These are phyloP conservation scores for Boletus coccyginus DNA, from an alignment of 768 basidiomycete genomes.

Conservation along the genomic window DNA sequence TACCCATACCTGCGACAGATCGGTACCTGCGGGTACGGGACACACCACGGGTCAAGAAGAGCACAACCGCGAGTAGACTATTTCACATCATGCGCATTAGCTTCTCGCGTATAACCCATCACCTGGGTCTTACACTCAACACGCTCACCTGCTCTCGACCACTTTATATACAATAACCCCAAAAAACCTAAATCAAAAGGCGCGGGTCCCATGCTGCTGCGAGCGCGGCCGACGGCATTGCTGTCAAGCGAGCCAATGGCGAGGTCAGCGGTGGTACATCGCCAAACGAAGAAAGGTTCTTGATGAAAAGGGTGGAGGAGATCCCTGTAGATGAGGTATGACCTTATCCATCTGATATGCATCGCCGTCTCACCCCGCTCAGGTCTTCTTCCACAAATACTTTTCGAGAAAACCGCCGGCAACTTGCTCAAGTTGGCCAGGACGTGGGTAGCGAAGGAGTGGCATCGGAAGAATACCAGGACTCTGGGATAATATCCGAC, in stretches of 20 bases:
- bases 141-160: slow-evolving; percentile 89
- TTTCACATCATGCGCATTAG: slow-evolving; percentile 83
- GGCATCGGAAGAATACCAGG: slow-evolving; percentile 23
- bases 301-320: slow-evolving; percentile 63
- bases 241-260: slow-evolving; percentile 70
- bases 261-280: slow-evolving; percentile 45
- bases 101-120: slow-evolving; percentile 68
- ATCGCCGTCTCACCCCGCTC: neutral
- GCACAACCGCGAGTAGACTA: too few relatives aligned
- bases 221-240: slow-evolving; percentile 53
- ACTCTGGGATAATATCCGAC: slow-evolving; percentile 19
- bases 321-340: slow-evolving; percentile 85
- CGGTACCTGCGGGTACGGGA: too few relatives aligned
- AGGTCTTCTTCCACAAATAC: slow-evolving; percentile 92
- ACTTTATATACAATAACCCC: slow-evolving; percentile 96
- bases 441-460: slow-evolving; percentile 27
- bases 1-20: too few relatives aligned
- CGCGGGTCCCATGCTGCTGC: slow-evolving; percentile 88
- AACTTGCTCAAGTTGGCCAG: slow-evolving; percentile 42
- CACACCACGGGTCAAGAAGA: too few relatives aligned
- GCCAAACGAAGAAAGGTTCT: slow-evolving; percentile 76
- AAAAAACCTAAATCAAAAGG: slow-evolving; percentile 75
- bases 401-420: slow-evolving; percentile 67
- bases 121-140: slow-evolving; percentile 89
- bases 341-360: neutral